These are phyloP conservation scores for Lentinula sp. DNA, from an alignment of 768 basidiomycete genomes.

Conservation along the genomic window DNA sequence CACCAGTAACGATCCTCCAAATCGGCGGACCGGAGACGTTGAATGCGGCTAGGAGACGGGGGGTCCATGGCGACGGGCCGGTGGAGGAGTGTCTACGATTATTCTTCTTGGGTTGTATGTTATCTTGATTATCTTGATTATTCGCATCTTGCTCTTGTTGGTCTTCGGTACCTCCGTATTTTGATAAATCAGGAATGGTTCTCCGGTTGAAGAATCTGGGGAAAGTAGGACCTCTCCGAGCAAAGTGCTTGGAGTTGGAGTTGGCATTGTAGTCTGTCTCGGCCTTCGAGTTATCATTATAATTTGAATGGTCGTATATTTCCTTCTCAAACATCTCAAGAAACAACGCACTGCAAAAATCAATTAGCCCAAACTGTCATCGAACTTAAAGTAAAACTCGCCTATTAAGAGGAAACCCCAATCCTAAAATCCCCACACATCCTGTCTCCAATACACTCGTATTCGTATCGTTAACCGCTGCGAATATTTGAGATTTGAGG, in stretches of 20 bases:
- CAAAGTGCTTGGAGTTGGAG: not conserved
- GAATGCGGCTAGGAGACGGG: constrained; percentile 35
- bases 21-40: constrained; percentile 33
- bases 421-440: constrained; percentile 63
- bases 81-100: not conserved
- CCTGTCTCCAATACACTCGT: constrained; percentile 52
- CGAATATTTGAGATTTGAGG: constrained; percentile 43
- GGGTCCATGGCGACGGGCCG: constrained; percentile 10
- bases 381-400: constrained; percentile 13
- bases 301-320: not conserved
- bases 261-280: not conserved
- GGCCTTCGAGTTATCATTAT: not conserved
- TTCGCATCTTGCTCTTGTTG: not conserved
- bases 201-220: constrained; percentile 12
- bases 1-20: not conserved
- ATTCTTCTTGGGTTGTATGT: not conserved
- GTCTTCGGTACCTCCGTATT: not conserved
- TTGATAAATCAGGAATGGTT: constrained; percentile 23
- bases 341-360: not conserved
- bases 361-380: not conserved
- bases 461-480: constrained; percentile 64
- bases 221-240: too few species aligned
- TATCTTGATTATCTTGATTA: not conserved
- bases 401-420: constrained; percentile 75
- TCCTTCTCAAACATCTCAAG: not conserved